Base-by-base conservation (phyloP, 768 basidiomycete genomes). In the Trichaptum fuscoviolaceum region DNA sequence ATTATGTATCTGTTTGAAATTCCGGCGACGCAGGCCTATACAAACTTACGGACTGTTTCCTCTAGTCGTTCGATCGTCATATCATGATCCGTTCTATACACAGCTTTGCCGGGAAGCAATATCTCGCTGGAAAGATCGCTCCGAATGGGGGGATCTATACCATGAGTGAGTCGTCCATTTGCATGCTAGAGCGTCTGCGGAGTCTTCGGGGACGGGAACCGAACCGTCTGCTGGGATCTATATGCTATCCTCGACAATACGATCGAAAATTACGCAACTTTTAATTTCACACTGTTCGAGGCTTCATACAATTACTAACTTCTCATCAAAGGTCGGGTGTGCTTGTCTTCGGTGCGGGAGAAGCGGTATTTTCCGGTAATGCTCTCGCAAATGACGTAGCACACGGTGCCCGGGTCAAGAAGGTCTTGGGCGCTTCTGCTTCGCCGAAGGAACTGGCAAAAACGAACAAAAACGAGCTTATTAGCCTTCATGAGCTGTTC, bases 101-200 rank as follows among this genome's bases (percentile, higher is more conserved):
- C 75, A 79, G 52, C 79, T 97, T 2, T 90, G 90, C 3, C 83
- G 86, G 58, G 89, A 94, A 62, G 93, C 95, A 9, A 91, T 97
- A 64, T 71, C 75, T 4, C 77, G 81, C 10, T 96, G 95, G 95
- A 91, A 85, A 71, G 72, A 80, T 62, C 78, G 84, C n/a, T 77
- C 78, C 30, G 79, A 81, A 57, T 93, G 90, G 89, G 80, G 81
- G n/a, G 85, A 86, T 65, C 83, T 83, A 62, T 97, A 95, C 76
- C 91, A 92, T 70, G 91, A 94, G 93, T 95, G 73, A 67, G 88
- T 79, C 60, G 35, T 52, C 42, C 20, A 20, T 6, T 52, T 52
- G 42, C 42, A 52, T 15, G 42, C 20, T 52, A 52, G 10, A 52
- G 42, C 42, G 15, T 20, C 42, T 52, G 42, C 42, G 42, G 42